Base-by-base conservation (phyloP, 2,329 filamentous ascomycete species). In the Ophiostoma quercus region DNA sequence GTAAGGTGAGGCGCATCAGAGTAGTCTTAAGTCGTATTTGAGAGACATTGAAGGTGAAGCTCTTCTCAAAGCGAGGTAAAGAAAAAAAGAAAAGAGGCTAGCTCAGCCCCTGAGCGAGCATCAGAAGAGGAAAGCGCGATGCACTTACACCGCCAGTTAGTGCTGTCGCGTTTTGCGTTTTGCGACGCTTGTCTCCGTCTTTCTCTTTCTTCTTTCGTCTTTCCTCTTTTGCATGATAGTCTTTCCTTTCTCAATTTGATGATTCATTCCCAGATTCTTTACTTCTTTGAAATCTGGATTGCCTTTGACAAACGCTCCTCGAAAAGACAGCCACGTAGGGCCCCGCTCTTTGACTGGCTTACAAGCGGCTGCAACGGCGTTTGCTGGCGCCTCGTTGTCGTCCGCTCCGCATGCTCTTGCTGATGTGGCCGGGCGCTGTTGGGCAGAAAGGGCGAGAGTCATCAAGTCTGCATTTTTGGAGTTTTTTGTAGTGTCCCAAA, bases 51-150 rank as follows among this genome's bases (percentile, higher is more conserved):
- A 29, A 29, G 25, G 25, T 29, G 25, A 29, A 29, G 25, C 25
- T 29, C 25, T 29, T 29, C 25, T 29, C 25, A 29, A 29, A 29
- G 25, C 25, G 25, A 29, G 25, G 25, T 29, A 29, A 29, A 29
- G 25, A 29, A 29, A 29, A 29, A 2, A 29, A 29, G 2, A 29
- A 29, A 34, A 34, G 34, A 34, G 34, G 8, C 34, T 34, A 34
- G 51, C 51, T 25, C 51, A 25, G 51, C 7, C 51, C 51, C 51
- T 57, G 51, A 57, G 12, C 16, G 51, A 57, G 51, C 1, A 14
- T 57, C 51, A 25, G 51, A 57, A 57, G 51, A 57, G 51, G 51
- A 57, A 57, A 57, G 51, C 51, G 51, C 51, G 51, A 57, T 57
- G 51, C 51, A 57, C 51, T 57, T 57, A 57, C 51, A 57, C 51